These are phyloP conservation scores for Gaillardinia entomophila DNA, from an alignment of 805 yeast genomes.

Conservation along the genomic window DNA sequence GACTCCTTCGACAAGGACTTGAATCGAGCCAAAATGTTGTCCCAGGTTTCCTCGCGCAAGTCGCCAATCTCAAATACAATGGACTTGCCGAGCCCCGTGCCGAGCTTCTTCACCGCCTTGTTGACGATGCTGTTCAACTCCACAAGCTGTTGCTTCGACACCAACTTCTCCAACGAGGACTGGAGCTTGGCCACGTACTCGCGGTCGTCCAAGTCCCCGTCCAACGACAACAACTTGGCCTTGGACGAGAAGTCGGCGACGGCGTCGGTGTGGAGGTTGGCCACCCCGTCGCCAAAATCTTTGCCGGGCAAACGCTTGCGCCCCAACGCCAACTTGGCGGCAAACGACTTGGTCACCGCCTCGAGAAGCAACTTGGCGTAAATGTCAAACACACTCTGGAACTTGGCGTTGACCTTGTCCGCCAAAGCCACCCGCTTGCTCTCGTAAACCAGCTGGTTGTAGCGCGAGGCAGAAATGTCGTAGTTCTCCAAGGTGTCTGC, in stretches of 20 bases:
- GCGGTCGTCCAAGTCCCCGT: constrained; percentile 21
- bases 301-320: constrained; percentile 4
- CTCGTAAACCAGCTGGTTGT: constrained; percentile 58
- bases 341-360: constrained; percentile 6
- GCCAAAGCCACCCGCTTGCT: constrained; percentile 51
- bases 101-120: constrained; percentile 43
- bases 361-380: constrained; percentile 17
- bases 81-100: constrained; percentile 44
- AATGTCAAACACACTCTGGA: constrained; percentile 33
- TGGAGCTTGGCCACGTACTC: constrained; percentile 9
- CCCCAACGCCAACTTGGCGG: constrained; percentile 3
- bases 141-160: constrained; percentile 26
- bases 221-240: constrained; percentile 18
- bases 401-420: constrained; percentile 24
- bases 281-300: constrained; percentile 10
- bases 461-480: constrained; percentile 73
- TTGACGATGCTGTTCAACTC: constrained; percentile 28
- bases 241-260: constrained; percentile 8
- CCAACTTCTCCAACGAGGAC: constrained; percentile 35
- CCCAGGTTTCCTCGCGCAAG: constrained; percentile 34
- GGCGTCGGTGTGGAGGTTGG: constrained; percentile 1
- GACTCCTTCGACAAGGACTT: constrained; percentile 52
- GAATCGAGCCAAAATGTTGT: constrained; percentile 12
- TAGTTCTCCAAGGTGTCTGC: constrained; percentile 44
- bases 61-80: constrained; percentile 41